Evolutionary conservation across 2,329 filamentous ascomycete species (phyloP), one percentile per base, ranked within the genome.

Genomic region (Chaetomium sp.): DNA sequence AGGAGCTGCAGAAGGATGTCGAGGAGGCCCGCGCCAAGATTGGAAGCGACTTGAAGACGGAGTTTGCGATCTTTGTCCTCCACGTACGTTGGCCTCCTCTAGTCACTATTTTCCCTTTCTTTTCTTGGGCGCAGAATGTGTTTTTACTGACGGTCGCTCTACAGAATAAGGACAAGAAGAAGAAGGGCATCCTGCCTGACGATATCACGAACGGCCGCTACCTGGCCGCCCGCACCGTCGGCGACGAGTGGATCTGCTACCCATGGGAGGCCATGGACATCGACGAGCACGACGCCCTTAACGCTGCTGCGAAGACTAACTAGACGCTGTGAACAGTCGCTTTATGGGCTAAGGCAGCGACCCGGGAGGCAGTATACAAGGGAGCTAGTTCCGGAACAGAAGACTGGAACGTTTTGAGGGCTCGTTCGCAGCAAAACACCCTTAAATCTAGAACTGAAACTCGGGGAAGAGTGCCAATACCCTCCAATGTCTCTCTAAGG

Each of bases 241-340:
- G 81, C n/a, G 92, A 99, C 73, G 86, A 91, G 62, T 99, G 94
- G 94, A 97, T 97, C 71, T 95, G 90, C 80, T 99, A 99, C 75
- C 94, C 94, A 12, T 99, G 94, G 94, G 94, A 97, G 77, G 94
- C 94, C 44, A 87, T 75, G 37, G 89, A 96, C 70, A 96, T 97
- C 68, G 90, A 95, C 34, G 89, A 91, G 79, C 92, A 96, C 70
- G 92, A 97, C 73, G 73, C 76, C 58, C 70, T 86, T 56, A 88
- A 90, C 14, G 75, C 75, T 59, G 71, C 76, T 64, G 71, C 76
- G 64, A 65, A 67, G 48, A 64, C 65, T 41, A 62, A 61, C 49
- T 54, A 57, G 37, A 45, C 43, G 14, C 14, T 52, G 27, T 59
- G 49, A 52, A 10, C 12, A 2, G 19, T 27, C 19, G 19, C 3